These are phyloP conservation scores for Sugiyamaella japonica DNA, from an alignment of 1,139 yeast genomes.

Conservation along the genomic window DNA sequence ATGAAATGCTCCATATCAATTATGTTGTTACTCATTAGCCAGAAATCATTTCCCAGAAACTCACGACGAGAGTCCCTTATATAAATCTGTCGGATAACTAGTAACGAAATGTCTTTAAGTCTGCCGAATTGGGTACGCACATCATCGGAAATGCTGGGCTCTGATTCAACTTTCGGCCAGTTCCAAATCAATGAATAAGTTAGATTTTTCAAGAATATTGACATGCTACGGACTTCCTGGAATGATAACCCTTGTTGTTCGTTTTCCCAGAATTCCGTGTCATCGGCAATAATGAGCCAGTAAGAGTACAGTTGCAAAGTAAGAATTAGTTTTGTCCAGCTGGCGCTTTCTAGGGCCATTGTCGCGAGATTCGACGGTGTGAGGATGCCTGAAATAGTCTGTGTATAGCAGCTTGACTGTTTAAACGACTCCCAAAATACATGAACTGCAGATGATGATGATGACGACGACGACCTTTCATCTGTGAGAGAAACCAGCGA, in stretches of 20 bases:
- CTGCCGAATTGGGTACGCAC: conserved; percentile 17
- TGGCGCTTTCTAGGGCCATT: conserved; percentile 7
- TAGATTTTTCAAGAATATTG: conserved; percentile 54
- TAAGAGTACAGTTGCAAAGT: conserved; percentile 57
- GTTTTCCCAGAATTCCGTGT: conserved; percentile 51
- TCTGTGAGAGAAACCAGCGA: conserved; percentile 26
- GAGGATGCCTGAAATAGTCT: conserved; percentile 13
- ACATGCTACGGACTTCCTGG: conserved; percentile 49
- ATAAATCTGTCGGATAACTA: conserved; percentile 67
- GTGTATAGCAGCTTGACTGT: conserved; percentile 20
- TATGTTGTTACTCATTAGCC: conserved; percentile 48
- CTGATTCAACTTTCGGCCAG: conserved; percentile 25
- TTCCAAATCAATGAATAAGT: conserved; percentile 58
- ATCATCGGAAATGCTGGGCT: conserved; percentile 7
- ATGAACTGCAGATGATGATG: conserved; percentile 28
- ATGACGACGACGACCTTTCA: conserved; percentile 21
- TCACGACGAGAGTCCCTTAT: conserved; percentile 64
- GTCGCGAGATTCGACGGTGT: conserved; percentile 12
- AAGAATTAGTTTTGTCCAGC: conserved; percentile 36
- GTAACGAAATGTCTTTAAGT: conserved; percentile 41
- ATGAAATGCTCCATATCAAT: conserved; percentile 34
- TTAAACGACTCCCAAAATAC: conserved; percentile 31
- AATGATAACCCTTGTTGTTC: conserved; percentile 44
- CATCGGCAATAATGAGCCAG: conserved; percentile 66
- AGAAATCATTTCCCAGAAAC: conserved; percentile 56